phyloP scores from a whole-genome alignment of 805 yeast genomes.

The Teunomyces pallodes region DNA sequence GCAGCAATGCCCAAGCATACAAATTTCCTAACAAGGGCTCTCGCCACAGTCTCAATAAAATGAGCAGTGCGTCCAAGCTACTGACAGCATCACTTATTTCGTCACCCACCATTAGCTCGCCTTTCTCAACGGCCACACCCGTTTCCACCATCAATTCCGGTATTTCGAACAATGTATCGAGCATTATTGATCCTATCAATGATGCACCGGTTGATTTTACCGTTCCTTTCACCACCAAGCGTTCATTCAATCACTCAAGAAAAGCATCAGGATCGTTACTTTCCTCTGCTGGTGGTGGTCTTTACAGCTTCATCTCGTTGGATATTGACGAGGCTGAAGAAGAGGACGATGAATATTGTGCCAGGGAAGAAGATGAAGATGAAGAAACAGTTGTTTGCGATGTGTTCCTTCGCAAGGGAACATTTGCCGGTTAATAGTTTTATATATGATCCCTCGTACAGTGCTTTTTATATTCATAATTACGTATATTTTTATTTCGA shows the following conservation, averaged over 20 bases:
- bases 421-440: conserved; percentile 1
- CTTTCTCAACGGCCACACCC: conserved; percentile 32
- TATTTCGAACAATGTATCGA: conserved; percentile 14
- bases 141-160: conserved; percentile 25
- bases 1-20: conserved; percentile 6
- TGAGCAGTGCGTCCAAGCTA: conserved; percentile 6
- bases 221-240: conserved; percentile 17
- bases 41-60: conserved; percentile 12
- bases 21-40: conserved; percentile 13
- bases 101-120: conserved; percentile 36
- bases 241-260: conserved; percentile 14
- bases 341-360: conserved; percentile 12
- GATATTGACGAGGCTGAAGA: conserved; percentile 26
- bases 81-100: conserved; percentile 13
- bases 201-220: conserved; percentile 39
- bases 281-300: conserved; percentile 23
- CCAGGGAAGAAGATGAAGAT: conserved; percentile 6
- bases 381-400: conserved; percentile 2
- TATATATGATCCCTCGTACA: not conserved
- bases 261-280: conserved; percentile 19
- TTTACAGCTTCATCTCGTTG: conserved; percentile 16
- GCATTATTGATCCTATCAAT: conserved; percentile 36
- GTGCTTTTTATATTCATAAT: not conserved
- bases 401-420: not conserved
- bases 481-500: too few relatives aligned